Evolutionary conservation across 2,329 filamentous ascomycete species (phyloP).

Genomic region (Stagonosporopsis rhizophila): DNA sequence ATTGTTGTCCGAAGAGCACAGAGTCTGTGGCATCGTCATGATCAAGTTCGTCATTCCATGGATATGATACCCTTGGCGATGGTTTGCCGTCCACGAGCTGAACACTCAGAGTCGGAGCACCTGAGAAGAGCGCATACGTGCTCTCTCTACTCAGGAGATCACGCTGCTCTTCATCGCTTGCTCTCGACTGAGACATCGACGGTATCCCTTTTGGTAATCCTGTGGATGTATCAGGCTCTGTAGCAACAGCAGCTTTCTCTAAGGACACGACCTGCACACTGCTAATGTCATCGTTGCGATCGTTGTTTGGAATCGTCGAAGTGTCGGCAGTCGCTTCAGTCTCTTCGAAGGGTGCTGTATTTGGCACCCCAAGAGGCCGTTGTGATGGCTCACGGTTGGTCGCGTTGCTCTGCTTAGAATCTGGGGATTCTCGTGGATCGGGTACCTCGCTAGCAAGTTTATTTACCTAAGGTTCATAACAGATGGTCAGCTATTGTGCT

Average conservation of each 20-base stretch:
- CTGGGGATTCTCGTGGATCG: neutral
- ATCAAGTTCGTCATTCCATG: slow-evolving; percentile 67
- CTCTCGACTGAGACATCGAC: slow-evolving; percentile 23
- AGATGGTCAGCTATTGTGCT: slow-evolving; percentile 28
- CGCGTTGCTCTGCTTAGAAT: neutral
- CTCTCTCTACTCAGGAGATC: slow-evolving; percentile 56
- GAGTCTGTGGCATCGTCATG: slow-evolving; percentile 69
- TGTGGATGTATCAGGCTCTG: neutral
- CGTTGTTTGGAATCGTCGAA: neutral
- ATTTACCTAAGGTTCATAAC: slow-evolving; percentile 26
- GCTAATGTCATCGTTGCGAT: neutral
- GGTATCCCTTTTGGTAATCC: slow-evolving; percentile 19
- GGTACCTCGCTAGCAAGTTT: slow-evolving; percentile 12
- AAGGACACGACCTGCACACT: neutral
- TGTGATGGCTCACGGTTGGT: neutral
- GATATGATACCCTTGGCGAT: slow-evolving; percentile 70
- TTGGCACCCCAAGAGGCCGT: neutral
- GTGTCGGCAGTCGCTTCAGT: neutral
- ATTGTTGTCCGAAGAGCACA: slow-evolving; percentile 39
- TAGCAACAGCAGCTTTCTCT: neutral
- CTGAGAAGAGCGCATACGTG: slow-evolving; percentile 74
- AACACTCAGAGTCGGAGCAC: slow-evolving; percentile 75
- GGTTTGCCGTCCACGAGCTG: slow-evolving; percentile 66
- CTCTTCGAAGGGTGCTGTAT: slow-evolving; percentile 2
- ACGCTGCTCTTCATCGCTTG: slow-evolving; percentile 21